phyloP scores from a whole-genome alignment of 768 basidiomycete genomes.

The Lactifluus subvellereus region DNA sequence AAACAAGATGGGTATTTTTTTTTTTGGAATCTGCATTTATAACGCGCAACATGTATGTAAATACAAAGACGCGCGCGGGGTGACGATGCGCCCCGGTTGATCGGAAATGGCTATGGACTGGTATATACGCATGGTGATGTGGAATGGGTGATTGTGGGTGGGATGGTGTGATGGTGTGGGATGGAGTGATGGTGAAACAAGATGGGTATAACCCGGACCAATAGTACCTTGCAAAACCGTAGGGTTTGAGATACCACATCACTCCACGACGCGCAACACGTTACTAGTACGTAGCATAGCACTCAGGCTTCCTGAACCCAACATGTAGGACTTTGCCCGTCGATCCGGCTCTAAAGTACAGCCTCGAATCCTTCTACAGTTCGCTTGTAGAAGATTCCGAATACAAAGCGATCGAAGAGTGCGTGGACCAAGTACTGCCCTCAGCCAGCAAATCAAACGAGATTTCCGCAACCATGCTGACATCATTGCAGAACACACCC shows the following conservation, averaged over 20 bases:
- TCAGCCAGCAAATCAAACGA: constrained; percentile 57
- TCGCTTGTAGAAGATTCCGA: constrained; percentile 54
- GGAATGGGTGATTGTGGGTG: no score
- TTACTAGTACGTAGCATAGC: neutral
- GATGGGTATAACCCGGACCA: neutral
- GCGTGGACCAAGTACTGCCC: constrained; percentile 45
- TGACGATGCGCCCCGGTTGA: no score
- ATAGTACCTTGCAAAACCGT: neutral
- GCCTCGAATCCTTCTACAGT: constrained; percentile 42
- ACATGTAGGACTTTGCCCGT: neutral
- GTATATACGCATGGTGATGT: no score
- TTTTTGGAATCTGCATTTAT: no score
- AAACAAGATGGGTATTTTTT: neutral
- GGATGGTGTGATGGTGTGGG: no score
- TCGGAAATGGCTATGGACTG: no score
- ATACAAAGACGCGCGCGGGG: no score
- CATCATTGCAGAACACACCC: constrained; percentile 66
- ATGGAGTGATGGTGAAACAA: no score
- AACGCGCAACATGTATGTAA: no score
- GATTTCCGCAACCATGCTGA: constrained; percentile 50
- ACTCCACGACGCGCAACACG: constrained; percentile 16
- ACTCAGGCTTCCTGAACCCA: neutral
- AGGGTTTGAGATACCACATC: constrained; percentile 57
- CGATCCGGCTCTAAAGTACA: constrained; percentile 29
- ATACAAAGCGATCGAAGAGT: constrained; percentile 54